Evolutionary conservation across 2,329 filamentous ascomycete species (phyloP), one percentile per base, ranked within the genome.

Genomic region (Neofusicoccum sp.): DNA sequence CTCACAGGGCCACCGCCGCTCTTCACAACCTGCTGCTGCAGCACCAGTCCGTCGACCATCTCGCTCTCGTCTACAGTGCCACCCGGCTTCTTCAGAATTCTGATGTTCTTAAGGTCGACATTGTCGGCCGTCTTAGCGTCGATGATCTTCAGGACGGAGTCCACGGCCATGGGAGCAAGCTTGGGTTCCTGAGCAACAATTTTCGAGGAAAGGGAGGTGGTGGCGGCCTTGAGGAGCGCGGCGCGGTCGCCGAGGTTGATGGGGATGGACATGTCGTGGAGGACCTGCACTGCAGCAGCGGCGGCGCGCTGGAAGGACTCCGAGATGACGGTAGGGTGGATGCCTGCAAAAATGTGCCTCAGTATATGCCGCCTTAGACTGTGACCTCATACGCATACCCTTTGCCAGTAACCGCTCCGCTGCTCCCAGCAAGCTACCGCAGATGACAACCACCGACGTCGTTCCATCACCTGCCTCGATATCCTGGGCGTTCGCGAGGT

Each of bases 1-100:
- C 93, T 86, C 68, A 87, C 85, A 58, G 95, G 93, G 5, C 95
- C 95, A 70, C 92, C 90, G 31, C 91, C 93, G 73, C 88, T 92
- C 85, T 99, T 99, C 72, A 98, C 85, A 43, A 96, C 93, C 33
- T 88, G 87, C 76, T 99, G 95, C 71, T 91, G 92, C 68, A 99
- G 83, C 60, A 98, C 93, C 62, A 99, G 79, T 31, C 95, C 95
- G 70, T 99, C 95, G 38, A 98, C 87, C 82, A 99, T 89, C 79
- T 99, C 95, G 72, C 91, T 96, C 74, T 99, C 95, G 73, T 99
- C 95, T 75, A 99, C 98, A 41, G 96, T 98, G 63, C 95, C 95
- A 70, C 95, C 95, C 61, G 96, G 89, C 80, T 97, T 98, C 85
- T 98, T 98, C 71, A 99, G 84, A 69, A 98, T 95, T 67, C 95